Evolutionary conservation across 2,329 filamentous ascomycete genomes (phyloP).

Genomic region (Trichothecium roseum): DNA sequence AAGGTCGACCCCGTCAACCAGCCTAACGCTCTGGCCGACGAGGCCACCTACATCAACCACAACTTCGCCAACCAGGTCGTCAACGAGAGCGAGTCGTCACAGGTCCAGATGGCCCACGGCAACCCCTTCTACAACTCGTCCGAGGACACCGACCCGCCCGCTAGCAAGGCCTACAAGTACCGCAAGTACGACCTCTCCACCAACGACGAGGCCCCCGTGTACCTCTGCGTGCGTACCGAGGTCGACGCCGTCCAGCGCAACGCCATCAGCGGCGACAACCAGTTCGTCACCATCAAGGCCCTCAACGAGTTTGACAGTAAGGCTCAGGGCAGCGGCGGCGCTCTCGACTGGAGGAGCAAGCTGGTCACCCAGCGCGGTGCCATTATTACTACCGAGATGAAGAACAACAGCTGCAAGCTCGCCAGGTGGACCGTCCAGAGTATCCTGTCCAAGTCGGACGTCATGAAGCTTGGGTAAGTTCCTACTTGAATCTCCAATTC

Average conservation of each 20-base stretch:
- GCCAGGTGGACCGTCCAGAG: constrained; percentile 95
- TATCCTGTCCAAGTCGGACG: constrained; percentile 92
- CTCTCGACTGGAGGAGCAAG: constrained; percentile 95
- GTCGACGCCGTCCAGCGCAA: constrained; percentile 95
- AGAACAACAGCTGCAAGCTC: constrained; percentile 99
- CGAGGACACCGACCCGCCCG: constrained; percentile 86
- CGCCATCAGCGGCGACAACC: constrained; percentile 81
- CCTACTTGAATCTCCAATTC: constrained; percentile 3
- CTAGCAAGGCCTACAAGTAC: constrained; percentile 98
- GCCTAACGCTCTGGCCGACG: constrained; percentile 82
- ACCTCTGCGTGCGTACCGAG: constrained; percentile 90
- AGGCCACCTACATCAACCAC: constrained; percentile 99
- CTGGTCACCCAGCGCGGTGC: constrained; percentile 90
- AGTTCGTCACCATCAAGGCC: constrained; percentile 85
- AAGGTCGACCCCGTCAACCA: constrained; percentile 85
- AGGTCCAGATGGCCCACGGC: constrained; percentile 74
- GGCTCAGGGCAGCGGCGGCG: constrained; percentile 87
- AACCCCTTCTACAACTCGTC: constrained; percentile 97
- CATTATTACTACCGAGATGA: constrained; percentile 98
- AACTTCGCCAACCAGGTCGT: constrained; percentile 98
- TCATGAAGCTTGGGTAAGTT: constrained; percentile 92
- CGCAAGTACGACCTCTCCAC: constrained; percentile 91
- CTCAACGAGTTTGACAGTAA: constrained; percentile 99
- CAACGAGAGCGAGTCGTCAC: constrained; percentile 64
- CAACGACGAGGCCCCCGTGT: constrained; percentile 87